Evolutionary conservation across 1,284 basidiomycete species (phyloP), one percentile per base, ranked within the genome.

Genomic region (Trichosporon asahii): DNA sequence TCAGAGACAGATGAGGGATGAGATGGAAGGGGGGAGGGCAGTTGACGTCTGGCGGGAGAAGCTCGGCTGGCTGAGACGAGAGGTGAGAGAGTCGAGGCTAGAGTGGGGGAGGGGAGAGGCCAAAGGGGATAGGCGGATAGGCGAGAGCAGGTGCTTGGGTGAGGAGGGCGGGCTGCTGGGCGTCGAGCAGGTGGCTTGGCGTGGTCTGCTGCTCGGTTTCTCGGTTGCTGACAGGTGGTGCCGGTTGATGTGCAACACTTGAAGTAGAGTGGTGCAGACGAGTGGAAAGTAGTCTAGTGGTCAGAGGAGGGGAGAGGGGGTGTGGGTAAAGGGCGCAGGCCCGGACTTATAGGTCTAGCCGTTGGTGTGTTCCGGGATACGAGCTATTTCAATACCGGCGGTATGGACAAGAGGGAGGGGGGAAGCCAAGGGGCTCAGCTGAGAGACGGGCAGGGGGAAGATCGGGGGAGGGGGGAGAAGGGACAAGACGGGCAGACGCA

Each of bases 331-430:
- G 49, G 49, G 49, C 49, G 49, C 49, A 53, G 49, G 49, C 49
- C 49, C 25, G 49, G 49, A 53, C 49, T 53, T 53, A 53, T 53
- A 53, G 40, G 40, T 44, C 23, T 53, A 53, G 49, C 18, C 40
- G 40, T 44, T 31, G 57, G 27, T 61, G 29, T n/a, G 57, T 61
- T 31, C 57, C 57, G 57, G 57, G 57, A 61, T 61, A 33, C 57
- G 57, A 61, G 57, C 57, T 61, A 31, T n/a, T 31, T 23, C 57
- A 61, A 61, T 61, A 61, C 57, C 57, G 57, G 57, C 57, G 57
- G 57, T 61, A 61, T 61, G 27, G 25, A 44, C 49, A 25, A 53
- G 23, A 53, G 49, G 44, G 9, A 9, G 18, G 21, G 44, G 49
- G 64, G 44, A 18, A 37, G 64, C 27, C 21, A 33, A 23, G 35